Evolutionary conservation across 2,329 filamentous ascomycete species (phyloP), one percentile per base, ranked within the genome.

Genomic region (Mycosphaerella sp.): DNA sequence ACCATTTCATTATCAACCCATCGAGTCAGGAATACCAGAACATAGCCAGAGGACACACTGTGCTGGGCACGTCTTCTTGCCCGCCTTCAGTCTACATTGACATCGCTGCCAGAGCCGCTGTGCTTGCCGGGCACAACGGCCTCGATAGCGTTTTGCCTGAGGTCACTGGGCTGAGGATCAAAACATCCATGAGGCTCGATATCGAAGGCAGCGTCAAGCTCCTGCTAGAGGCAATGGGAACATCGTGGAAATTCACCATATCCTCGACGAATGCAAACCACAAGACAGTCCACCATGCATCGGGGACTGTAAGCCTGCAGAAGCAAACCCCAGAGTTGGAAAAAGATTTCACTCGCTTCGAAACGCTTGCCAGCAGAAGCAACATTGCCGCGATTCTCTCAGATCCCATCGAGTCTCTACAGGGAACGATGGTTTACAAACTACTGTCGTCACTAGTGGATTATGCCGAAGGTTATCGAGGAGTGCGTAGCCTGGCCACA

Each of bases 371-470:
- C 10, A 32, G 32, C 36, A 27, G 30, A 14, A 16, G 27, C 13
- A 35, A 18, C 36, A 41, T 48, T 28, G 28, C 27, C 4, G 14
- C 36, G 6, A n/a, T 48, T 8, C 36, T 41, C 13, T 17, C n/a
- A 18, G 45, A 48, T 14, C 14, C 45, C 3, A 36, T 27, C 14
- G 36, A 41, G 8, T 48, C 45, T 6, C 36, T 48, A 13, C 37
- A 25, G 14, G 45, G 45, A 25, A 21, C 37, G 17, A 48, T 48
- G 45, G 45, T 48, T n/a, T 48, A 48, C n/a, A 41, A 41, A 35
- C 25, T 41, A 2, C 10, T 48, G 36, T 41, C 25, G 18, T 41
- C 36, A 30, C 36, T 48, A 14, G 45, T 48, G n/a, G 45, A 48
- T 36, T 48, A 48, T 27, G 14, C 37, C 37, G 36, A 41, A 27